A percentile compares a stretch with the other conserved stretches of the same genome.
phyloP scores from a whole-genome alignment of 2,329 filamentous ascomycete genomes.

The Didymella keratinophila region DNA sequence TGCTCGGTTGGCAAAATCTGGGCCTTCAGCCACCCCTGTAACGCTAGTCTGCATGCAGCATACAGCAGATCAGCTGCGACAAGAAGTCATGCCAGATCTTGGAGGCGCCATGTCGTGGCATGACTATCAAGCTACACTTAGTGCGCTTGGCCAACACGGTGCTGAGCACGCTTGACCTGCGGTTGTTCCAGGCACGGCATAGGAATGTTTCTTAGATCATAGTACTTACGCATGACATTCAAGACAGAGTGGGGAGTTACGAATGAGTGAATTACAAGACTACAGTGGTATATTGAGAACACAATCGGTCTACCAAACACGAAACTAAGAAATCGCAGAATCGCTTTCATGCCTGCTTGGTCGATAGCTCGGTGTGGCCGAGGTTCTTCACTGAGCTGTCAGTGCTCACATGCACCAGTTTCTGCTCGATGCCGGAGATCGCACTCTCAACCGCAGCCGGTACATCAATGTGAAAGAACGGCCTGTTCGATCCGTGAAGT shows the following conservation, averaged over 20 bases:
- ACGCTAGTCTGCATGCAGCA: constrained; percentile 8
- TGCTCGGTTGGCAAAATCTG: constrained; percentile 13
- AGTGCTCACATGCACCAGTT: constrained; percentile 30
- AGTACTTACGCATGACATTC: background rate
- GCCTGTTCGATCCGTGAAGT: constrained; percentile 85
- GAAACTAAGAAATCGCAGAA: background rate
- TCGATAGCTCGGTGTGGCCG: constrained; percentile 20
- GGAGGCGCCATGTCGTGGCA: constrained; percentile 9
- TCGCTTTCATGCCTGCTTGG: constrained; percentile 23
- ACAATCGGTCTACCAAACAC: background rate
- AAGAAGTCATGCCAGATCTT: constrained; percentile 7
- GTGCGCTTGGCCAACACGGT: background rate
- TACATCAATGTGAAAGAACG: constrained; percentile 92
- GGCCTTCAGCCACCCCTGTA: constrained; percentile 6
- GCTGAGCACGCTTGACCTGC: background rate
- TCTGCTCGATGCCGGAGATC: constrained; percentile 74
- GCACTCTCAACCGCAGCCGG: constrained; percentile 89
- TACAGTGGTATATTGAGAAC: constrained; percentile 6
- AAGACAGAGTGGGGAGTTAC: background rate
- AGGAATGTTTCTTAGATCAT: background rate
- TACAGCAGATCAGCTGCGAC: constrained; percentile 11
- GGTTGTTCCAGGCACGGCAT: background rate
- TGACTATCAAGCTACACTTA: background rate
- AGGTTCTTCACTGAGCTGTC: constrained; percentile 25
- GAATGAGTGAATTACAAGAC: background rate